Base-by-base conservation (phyloP, 2,329 filamentous ascomycete species). In the Macrophomina pseudophaseolina region DNA sequence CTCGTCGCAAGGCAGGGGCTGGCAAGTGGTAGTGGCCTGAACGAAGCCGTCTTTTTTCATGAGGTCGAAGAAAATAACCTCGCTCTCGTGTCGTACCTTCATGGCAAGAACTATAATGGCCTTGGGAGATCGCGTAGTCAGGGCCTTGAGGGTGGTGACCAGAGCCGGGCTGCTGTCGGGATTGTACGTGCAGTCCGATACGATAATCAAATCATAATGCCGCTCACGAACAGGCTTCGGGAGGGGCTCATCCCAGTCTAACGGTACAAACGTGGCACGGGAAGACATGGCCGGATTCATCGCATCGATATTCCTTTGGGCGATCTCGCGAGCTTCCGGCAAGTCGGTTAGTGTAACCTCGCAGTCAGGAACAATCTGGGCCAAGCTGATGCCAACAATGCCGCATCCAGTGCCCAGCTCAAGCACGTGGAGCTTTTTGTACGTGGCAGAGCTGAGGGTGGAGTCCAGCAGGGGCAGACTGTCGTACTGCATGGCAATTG, bases 181-280 rank as follows among this genome's bases (percentile, higher is more conserved):
- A 74, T 92, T 92, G 78, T 92, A 92, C 1, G 89, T 92, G 76
- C 90, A 92, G 74, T 92, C 90, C 1, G 88, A 88, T 1, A 91
- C 85, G 4, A 91, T 74, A 28, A 91, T 82, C 40, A 92, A 72
- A 74, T 90, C 86, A 71, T 87, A 82, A 11, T 82, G 75, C 44
- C 80, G 74, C 4, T 75, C 71, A 33, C 71, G 69, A 3, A 81
- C 63, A 6, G 65, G 67, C 48, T 68, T 44, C 0, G 85, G 81
- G 6, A 88, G 75, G 3, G 81, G 74, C 14, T 81, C 74, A n/a
- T 87, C 83, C 90, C 90, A 92, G 74, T 91, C 86, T 4, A 92
- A 81, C 2, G 85, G 79, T 62, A 81, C 75, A 70, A 87, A 88
- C 5, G 73, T 71, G 52, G 85, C 73, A 2, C 68, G 73, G 1